Evolutionary conservation across 345 rosid species (phyloP), one percentile per base, ranked within the genome.

Genomic region (Populus deltoides): DNA sequence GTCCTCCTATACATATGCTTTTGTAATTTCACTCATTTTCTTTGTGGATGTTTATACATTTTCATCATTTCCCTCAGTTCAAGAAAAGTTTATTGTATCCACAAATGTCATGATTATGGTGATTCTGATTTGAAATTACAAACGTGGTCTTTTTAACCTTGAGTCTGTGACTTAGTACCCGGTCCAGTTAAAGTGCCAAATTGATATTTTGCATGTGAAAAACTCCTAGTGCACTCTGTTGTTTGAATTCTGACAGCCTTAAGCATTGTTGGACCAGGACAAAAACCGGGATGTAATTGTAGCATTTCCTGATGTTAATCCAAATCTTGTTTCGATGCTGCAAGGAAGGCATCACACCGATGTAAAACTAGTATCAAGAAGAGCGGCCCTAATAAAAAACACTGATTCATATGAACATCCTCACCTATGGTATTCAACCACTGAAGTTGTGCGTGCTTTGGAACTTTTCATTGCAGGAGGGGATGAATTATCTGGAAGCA

Each of bases 231-330:
- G 25, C 61, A 66, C 29, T 70, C 9, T 47, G 36, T 71, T 43
- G 6, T 74, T 22, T 76, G 24, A 71, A 57, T 66, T 18, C 51
- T 5, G 25, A 61, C 27, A 29, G 27, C 55, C 35, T 38, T 59
- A 29, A 43, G 66, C 36, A 43, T 51, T 47, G 27, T 82, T 39
- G 73, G 59, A 78, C 63, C 90, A 91, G 95, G 92, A 91, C 83
- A 91, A 91, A 86, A 91, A 91, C 80, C 84, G 95, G 78, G 95
- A 91, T 77, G 90, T 91, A 45, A 91, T 91, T 45, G 93, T 91
- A 72, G 90, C 93, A 77, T 88, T 91, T 82, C 93, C 95, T 16
- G 93, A 91, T 84, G 87, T 88, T 69, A 87, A 88, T 84, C 95
- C 93, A 69, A 87, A 71, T 74, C 59, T 74, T 47, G 77, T 88